These are phyloP conservation scores for Triticum urartu DNA, from an alignment of 176 grass and related monocot species.

Conservation along the genomic window DNA sequence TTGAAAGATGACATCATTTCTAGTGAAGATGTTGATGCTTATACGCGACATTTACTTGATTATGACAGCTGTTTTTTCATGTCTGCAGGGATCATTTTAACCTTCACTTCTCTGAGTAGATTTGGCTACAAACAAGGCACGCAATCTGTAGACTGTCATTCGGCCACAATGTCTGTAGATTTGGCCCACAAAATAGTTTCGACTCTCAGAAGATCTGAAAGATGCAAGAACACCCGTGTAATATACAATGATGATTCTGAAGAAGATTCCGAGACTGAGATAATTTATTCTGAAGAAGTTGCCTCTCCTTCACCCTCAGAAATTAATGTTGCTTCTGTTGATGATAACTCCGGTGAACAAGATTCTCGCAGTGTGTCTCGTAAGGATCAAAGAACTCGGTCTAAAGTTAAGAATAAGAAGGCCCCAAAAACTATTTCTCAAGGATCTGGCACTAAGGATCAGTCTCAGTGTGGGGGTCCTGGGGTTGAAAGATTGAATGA, in stretches of 20 bases:
- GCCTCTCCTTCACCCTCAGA: conserved; percentile 20
- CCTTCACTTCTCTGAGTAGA: not conserved
- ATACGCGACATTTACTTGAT: not conserved
- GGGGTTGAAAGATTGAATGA: conserved; percentile 25
- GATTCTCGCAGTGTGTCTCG: conserved; percentile 30
- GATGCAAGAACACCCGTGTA: conserved; percentile 22
- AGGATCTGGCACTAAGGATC: not conserved
- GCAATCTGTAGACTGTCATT: not conserved
- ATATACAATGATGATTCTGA: conserved; percentile 24
- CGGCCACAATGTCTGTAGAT: conserved; percentile 29
- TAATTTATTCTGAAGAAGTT: conserved; percentile 44
- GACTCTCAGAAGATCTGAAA: conserved; percentile 34
- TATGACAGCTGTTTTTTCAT: conserved; percentile 9
- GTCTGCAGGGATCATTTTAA: conserved; percentile 27
- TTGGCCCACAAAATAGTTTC: not conserved
- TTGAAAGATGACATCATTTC: not conserved
- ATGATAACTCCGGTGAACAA: conserved; percentile 1
- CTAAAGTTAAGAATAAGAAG: conserved; percentile 41
- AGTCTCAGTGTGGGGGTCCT: conserved; percentile 2
- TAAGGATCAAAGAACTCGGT: conserved; percentile 53
- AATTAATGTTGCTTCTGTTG: conserved; percentile 7
- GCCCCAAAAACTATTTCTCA: conserved; percentile 27
- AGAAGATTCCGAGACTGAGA: conserved; percentile 12
- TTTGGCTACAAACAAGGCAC: not conserved
- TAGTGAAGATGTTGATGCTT: conserved; percentile 2